phyloP scores from a whole-genome alignment of 1,284 basidiomycete species.

The Malassezia sp. region DNA sequence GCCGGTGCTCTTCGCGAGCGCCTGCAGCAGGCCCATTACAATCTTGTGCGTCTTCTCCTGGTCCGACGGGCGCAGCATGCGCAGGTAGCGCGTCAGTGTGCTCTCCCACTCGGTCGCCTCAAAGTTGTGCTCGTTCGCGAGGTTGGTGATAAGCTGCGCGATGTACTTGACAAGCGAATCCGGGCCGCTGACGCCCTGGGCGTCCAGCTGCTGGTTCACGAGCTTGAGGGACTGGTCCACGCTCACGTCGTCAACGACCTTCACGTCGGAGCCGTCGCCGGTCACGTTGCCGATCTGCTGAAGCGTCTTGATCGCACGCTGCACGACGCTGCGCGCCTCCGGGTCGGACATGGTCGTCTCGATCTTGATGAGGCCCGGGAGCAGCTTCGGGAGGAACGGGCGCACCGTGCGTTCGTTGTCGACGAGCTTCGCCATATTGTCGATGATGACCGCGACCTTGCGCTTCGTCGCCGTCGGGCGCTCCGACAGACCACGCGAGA shows the following conservation, averaged over 20 bases:
- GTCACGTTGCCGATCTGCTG: constrained; percentile 42
- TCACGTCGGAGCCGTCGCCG: constrained; percentile 44
- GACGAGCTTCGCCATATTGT: constrained; percentile 48
- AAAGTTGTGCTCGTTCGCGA: constrained; percentile 45
- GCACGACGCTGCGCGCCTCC: constrained; percentile 42
- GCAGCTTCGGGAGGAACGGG: constrained; percentile 46
- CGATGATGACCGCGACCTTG: constrained; percentile 47
- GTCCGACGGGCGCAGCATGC: constrained; percentile 38
- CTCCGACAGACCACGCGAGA: constrained; percentile 73
- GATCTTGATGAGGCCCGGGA: constrained; percentile 47
- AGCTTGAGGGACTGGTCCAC: constrained; percentile 26
- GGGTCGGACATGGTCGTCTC: constrained; percentile 45
- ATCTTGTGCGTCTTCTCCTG: constrained; percentile 34
- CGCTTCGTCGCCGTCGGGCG: constrained; percentile 46
- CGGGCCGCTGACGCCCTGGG: constrained; percentile 28
- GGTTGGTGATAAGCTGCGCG: constrained; percentile 40
- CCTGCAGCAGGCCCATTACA: constrained; percentile 29
- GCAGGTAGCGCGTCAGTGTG: constrained; percentile 39
- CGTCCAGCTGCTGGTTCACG: constrained; percentile 34
- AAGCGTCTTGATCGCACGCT: constrained; percentile 45
- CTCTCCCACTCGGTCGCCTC: constrained; percentile 45
- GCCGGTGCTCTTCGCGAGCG: constrained; percentile 41
- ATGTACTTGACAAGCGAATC: constrained; percentile 34
- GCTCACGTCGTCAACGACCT: constrained; percentile 43
- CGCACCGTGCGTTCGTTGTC: constrained; percentile 47